phyloP scores from a whole-genome alignment of 257 asterid species.

The Parsonsia alboflavescens region DNA sequence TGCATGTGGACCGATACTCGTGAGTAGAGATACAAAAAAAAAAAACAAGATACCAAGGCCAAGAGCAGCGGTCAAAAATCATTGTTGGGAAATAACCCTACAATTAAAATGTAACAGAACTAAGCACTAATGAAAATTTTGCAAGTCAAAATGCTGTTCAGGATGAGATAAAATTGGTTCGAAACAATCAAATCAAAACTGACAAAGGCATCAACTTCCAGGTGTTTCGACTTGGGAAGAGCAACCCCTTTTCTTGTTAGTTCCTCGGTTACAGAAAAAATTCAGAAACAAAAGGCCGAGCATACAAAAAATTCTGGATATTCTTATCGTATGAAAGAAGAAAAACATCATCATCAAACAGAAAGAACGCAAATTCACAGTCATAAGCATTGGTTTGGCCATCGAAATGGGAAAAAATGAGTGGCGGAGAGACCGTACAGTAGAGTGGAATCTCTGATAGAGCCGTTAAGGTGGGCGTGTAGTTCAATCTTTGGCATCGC shows the following conservation, averaged over 20 bases:
- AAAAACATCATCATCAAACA: not conserved
- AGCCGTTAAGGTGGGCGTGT: slow-evolving; percentile 94
- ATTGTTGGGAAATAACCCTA: not conserved
- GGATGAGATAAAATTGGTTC: not conserved
- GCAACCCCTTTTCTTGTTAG: not conserved
- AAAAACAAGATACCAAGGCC: not conserved
- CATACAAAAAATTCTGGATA: not conserved
- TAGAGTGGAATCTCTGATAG: slow-evolving; percentile 78
- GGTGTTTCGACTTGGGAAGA: not conserved
- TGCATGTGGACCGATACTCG: slow-evolving; percentile 23
- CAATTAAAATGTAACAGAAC: not conserved
- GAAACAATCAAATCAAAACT: slow-evolving; percentile 1
- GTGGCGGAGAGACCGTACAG: slow-evolving; percentile 34
- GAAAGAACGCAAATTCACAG: not conserved
- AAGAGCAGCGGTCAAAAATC: not conserved
- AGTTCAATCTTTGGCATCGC: slow-evolving; percentile 79
- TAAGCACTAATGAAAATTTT: not conserved
- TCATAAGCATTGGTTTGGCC: not conserved
- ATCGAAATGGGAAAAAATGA: not conserved
- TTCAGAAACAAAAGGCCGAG: not conserved
- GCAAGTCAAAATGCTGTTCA: not conserved
- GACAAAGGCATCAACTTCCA: not conserved
- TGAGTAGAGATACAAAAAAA: not conserved
- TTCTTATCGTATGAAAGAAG: not conserved
- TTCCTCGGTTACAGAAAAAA: not conserved